Evolutionary conservation across 306 rosid species (phyloP).

Genomic region (Lupinus albus): DNA sequence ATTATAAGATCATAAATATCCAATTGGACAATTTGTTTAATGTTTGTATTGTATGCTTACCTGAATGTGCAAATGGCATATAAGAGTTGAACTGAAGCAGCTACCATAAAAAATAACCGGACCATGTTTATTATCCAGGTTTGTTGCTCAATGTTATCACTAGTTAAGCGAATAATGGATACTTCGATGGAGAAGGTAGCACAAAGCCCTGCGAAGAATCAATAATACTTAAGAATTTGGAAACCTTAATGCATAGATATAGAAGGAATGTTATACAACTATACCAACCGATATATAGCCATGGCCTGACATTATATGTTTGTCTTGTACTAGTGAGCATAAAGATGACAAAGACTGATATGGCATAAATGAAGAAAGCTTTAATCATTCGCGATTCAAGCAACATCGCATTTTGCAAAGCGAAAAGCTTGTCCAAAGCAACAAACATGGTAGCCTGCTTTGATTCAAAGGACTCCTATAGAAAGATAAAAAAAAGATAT

Average conservation of each 20-base stretch:
- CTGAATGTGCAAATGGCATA: constrained; percentile 75
- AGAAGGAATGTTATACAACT: neutral
- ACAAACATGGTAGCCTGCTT: constrained; percentile 82
- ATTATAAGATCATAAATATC: neutral
- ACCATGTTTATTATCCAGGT: constrained; percentile 54
- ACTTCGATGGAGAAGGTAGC: constrained; percentile 57
- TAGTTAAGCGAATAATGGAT: constrained; percentile 44
- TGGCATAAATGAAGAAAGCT: constrained; percentile 64
- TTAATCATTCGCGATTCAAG: constrained; percentile 76
- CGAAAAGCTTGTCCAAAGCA: constrained; percentile 68
- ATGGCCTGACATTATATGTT: constrained; percentile 73
- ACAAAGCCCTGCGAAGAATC: constrained; percentile 57
- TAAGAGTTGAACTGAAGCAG: constrained; percentile 54
- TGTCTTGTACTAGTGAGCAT: constrained; percentile 87
- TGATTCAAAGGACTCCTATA: constrained; percentile 76
- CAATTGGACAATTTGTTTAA: neutral
- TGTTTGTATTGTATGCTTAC: constrained; percentile 37
- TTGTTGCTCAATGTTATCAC: constrained; percentile 51
- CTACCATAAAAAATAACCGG: constrained; percentile 50
- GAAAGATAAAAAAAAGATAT: constrained; percentile 11
- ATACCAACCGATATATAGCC: constrained; percentile 65
- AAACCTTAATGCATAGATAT: neutral
- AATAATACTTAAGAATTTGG: constrained; percentile 6
- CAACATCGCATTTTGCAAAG: constrained; percentile 77
- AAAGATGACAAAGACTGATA: constrained; percentile 62